Base-by-base conservation (phyloP, 768 basidiomycete species). In the Mrakia frigida region DNA sequence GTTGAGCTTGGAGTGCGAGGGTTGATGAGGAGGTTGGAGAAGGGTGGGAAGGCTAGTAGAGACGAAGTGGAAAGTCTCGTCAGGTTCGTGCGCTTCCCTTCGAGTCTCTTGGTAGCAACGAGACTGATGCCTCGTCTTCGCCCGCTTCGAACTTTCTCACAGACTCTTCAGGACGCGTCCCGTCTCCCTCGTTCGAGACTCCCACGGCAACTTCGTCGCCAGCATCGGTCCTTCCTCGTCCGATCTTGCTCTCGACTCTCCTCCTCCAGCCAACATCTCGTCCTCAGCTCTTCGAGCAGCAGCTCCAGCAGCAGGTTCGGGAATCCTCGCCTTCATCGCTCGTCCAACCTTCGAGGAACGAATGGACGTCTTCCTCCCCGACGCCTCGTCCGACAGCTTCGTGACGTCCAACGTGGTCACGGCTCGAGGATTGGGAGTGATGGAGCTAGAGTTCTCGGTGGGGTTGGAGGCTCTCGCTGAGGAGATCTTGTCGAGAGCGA, bases 301-400 rank as follows among this genome's bases (percentile, higher is more conserved):
- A 14, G 71, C 60, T 25, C 74, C 74, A 18, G 25, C 70, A 9
- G 53, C 67, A 7, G 74, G 76, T 1, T 77, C 76, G 9, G 76
- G 76, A 14, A 73, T 77, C 70, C 63, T 77, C 28, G 76, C 76
- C 16, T 77, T 77, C 53, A 53, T 77, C 52, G 25, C n/a, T 9
- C 76, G 76, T 23, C 71, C 63, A 21, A 21, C 76, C 18, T 73
- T 73, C 41, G 71, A 72, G 25, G 43, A 65, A 18, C 70, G 76
- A 6, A n/a, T 43, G 31, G 73, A 41, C 6, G 73, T 74, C 43
- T 67, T 52, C 21, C 31, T 31, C 5, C 61, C 41, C 31, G 56
- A 43, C 18, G n/a, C 11, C 6, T 11, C 39, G 11, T 13, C 43
- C 43, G 60, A 65, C 14, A 52, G 41, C 14, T 28, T 67, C 28